Evolutionary conservation across 345 rosid genomes (phyloP).

Genomic region (Murraya koenigii): DNA sequence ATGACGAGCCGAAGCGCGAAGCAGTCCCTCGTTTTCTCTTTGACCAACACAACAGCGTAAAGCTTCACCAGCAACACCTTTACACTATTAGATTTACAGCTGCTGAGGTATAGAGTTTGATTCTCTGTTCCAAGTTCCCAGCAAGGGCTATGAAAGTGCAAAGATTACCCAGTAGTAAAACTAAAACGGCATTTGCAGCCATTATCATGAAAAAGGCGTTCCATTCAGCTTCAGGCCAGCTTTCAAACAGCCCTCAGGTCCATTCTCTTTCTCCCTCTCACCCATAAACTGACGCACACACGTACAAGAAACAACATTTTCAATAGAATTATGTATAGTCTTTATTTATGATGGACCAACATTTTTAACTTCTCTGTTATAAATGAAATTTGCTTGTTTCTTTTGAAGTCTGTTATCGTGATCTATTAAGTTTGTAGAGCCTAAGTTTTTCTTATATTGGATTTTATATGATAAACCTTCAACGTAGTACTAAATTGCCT

Average conservation of each 20-base stretch:
- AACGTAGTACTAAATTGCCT: background rate
- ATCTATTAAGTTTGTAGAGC: background rate
- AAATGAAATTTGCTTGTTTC: background rate
- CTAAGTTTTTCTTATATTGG: background rate
- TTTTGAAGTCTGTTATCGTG: background rate
- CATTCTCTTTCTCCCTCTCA: background rate
- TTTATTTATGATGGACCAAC: background rate
- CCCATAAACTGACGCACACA: background rate
- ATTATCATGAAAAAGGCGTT: constrained; percentile 10
- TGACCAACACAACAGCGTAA: too few species aligned
- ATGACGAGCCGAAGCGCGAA: background rate
- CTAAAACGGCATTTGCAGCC: constrained; percentile 18
- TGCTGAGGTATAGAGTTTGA: background rate
- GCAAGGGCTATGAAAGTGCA: constrained; percentile 26
- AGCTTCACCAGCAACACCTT: background rate
- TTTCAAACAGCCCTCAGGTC: constrained; percentile 23
- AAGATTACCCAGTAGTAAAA: constrained; percentile 3
- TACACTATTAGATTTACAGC: background rate
- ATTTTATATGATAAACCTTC: background rate
- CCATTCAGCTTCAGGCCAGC: constrained; percentile 12
- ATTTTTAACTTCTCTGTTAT: background rate
- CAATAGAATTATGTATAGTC: background rate
- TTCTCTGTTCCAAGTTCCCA: background rate
- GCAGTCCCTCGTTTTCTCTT: background rate
- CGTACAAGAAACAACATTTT: background rate